Base-by-base conservation (phyloP, 2,329 filamentous ascomycete genomes). In the Plenodomus lindquistii region DNA sequence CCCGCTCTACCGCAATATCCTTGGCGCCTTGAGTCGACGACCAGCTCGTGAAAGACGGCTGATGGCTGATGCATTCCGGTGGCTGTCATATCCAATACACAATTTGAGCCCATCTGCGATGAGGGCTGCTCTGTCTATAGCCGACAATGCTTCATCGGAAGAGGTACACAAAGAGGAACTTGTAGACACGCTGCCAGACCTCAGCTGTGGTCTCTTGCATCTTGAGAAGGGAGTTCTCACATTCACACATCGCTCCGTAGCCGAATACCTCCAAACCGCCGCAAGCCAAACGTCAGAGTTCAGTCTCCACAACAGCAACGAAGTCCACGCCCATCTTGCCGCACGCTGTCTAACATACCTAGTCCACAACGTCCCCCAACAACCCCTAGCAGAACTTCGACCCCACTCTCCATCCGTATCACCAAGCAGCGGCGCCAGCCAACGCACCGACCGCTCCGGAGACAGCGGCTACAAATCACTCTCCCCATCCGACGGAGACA, bases 381-480 rank as follows among this genome's bases (percentile, higher is more conserved):
- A 57, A 11, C 65, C 64, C 6, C 48, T 69, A 1, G 54, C 53
- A 8, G 45, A 42, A 6, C 40, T 60, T 2, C 51, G 55, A 34
- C 63, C 53, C 16, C 45, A 49, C 4, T 48, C 42, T 20, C 52
- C 45, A 40, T 50, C 52, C 16, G 27, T 46, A 18, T 35, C 47
- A 4, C 34, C 52, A 3, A 57, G 55, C 22, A 66, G 63, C 35
- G 52, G 56, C 15, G 54, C 54, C 11, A 67, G 63, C 19, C 55
- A 62, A 35, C 49, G 60, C 15, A 70, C 64, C 8, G 56, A 45
- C 40, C 50, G 48, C 21, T 67, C 66, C 1, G 56, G 48, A n/a
- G 66, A 70, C 29, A 69, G 65, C 31, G 66, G 65, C 17, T 70
- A 69, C 54, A 65, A 63, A 21, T 67, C 64, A 15, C 42, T 62